These are phyloP conservation scores for Saturnispora kantuleensis DNA, from an alignment of 805 yeast species.

Conservation along the genomic window DNA sequence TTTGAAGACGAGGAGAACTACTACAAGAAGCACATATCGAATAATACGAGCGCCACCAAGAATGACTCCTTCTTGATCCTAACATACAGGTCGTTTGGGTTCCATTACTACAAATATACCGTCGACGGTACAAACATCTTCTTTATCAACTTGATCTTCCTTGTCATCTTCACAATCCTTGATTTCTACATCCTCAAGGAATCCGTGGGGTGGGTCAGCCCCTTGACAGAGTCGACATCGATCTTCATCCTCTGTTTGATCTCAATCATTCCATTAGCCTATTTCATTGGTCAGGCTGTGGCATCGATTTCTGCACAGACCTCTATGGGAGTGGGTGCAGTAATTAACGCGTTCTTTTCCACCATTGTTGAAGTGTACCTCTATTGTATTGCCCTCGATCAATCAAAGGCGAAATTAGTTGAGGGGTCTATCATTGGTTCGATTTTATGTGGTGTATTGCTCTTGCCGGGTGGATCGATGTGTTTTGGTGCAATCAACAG, in stretches of 20 bases:
- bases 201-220: slow-evolving; percentile 26
- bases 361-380: slow-evolving; percentile 89
- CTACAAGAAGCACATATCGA: slow-evolving; percentile 26
- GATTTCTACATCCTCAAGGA: slow-evolving; percentile 62
- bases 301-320: slow-evolving; percentile 98
- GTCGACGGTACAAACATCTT: slow-evolving; percentile 94
- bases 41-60: slow-evolving; percentile 23
- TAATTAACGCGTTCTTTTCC: slow-evolving; percentile 93
- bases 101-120: slow-evolving; percentile 91
- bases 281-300: slow-evolving; percentile 98
- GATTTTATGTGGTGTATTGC: slow-evolving; percentile 80
- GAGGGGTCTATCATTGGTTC: slow-evolving; percentile 96
- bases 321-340: slow-evolving; percentile 98
- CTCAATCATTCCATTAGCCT: slow-evolving; percentile 88
- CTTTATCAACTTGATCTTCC: slow-evolving; percentile 70
- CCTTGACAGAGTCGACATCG: slow-evolving; percentile 51
- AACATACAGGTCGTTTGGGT: slow-evolving; percentile 86
- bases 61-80: slow-evolving; percentile 64
- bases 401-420: slow-evolving; percentile 77
- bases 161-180: slow-evolving; percentile 73
- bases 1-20: slow-evolving; percentile 52
- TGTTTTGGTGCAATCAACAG: slow-evolving; percentile 91
- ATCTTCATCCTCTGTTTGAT: slow-evolving; percentile 69
- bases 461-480: slow-evolving; percentile 93
- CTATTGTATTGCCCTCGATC: slow-evolving; percentile 83